Base-by-base conservation (phyloP, 164 flowering plant species). In the Berberis thunbergii region DNA sequence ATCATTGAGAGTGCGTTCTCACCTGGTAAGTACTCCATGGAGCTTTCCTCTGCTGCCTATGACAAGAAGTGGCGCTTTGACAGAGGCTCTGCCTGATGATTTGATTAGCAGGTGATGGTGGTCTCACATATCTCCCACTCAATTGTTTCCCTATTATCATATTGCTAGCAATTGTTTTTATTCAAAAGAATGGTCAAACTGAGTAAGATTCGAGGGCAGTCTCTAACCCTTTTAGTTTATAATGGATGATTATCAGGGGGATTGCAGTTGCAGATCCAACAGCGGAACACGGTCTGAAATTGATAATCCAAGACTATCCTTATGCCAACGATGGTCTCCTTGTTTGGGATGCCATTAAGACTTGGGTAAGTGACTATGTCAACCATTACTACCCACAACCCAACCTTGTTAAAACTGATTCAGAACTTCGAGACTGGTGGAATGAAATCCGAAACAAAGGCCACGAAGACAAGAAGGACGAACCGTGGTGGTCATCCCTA, bases 391-490 rank as follows among this genome's bases (percentile, higher is more conserved):
- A 91, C 67, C 68, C 77, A 0, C 43, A 76, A 8, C 4, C 73
- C 3, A 45, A 43, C 59, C n/a, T 59, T 1, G 64, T 88, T 1
- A 49, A 68, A 46, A 68, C 78, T 1, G 97, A 91, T 57, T 0
- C 64, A 1, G 97, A 91, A 77, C 88, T 91, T 43, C 96, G 85
- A 73, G 71, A 78, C 46, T 88, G 91, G 91, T 91, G 93, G 96
- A 72, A 75, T 0, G 97, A 91, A 54, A 74, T 88, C 10, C 67
- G 84, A 55, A 80, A 76, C 9, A 67, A 68, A 50, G 97, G 97
- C 49, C 97, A 91, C 49, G 82, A 2, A 0, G 96, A 91, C 77
- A 86, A 85, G 72, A 82, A 86, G 64, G 86, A 88, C 54, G 87
- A 83, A 66, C 76, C 86, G 7, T 84, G 97, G 89, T 91, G 97